phyloP scores from a whole-genome alignment of 352 stramenopile genomes.

The Globisporangium iwayamae region DNA sequence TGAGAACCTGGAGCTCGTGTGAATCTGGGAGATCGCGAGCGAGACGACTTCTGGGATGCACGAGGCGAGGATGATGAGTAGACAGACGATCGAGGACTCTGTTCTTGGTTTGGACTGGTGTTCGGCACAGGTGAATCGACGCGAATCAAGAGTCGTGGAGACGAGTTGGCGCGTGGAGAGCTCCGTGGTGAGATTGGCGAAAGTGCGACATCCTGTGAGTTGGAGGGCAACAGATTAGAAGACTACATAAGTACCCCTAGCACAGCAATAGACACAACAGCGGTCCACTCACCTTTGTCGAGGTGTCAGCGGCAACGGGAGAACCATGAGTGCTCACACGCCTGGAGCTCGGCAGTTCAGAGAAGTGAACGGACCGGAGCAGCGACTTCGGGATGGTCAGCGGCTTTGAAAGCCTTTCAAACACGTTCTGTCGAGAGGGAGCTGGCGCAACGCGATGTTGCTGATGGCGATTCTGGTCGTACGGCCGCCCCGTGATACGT shows the following conservation, averaged over 20 bases:
- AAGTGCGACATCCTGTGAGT: not conserved
- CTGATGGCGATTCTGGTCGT: conserved; percentile 5
- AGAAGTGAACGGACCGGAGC: conserved; percentile 6
- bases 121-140: conserved; percentile 5
- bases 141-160: conserved; percentile 6
- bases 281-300: not conserved
- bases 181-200: not conserved
- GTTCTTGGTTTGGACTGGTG: conserved; percentile 16
- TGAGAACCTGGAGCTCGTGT: conserved; percentile 13
- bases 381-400: conserved; percentile 19
- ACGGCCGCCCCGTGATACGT: conserved; percentile 33
- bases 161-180: not conserved
- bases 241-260: too few relatives aligned
- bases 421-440: conserved; percentile 22
- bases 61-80: conserved; percentile 6
- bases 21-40: conserved; percentile 20
- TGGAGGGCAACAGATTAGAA: too few relatives aligned
- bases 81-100: conserved; percentile 8
- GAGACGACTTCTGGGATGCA: conserved; percentile 16
- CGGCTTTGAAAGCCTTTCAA: conserved; percentile 37
- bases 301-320: not conserved
- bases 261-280: not conserved
- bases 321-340: not conserved
- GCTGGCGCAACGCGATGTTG: not conserved
- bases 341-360: not conserved